These are phyloP conservation scores for Irpex lacteus DNA, from an alignment of 1,284 basidiomycete genomes.

Conservation along the genomic window DNA sequence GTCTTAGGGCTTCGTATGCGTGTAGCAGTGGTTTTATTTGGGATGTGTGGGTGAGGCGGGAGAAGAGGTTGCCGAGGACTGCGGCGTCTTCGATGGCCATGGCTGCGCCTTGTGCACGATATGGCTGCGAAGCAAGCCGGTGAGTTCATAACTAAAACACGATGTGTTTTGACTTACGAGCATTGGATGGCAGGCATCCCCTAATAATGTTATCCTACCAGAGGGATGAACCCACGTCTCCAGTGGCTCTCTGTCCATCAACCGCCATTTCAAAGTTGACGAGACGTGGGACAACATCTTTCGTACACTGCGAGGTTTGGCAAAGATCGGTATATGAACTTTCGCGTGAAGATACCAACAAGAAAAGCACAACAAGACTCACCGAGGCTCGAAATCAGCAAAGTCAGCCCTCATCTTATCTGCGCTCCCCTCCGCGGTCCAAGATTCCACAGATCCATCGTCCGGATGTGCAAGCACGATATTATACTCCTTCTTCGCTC, in stretches of 20 bases:
- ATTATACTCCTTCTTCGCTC: constrained; percentile 40
- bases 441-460: constrained; percentile 43
- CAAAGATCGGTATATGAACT: neutral
- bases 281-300: constrained; percentile 37
- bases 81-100: constrained; percentile 70
- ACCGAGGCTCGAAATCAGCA: constrained; percentile 42
- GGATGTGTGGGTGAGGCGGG: constrained; percentile 20
- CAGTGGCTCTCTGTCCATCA: constrained; percentile 40
- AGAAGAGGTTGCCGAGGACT: constrained; percentile 56
- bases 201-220: constrained; percentile 37
- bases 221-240: constrained; percentile 38
- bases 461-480: constrained; percentile 42
- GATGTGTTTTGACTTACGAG: constrained; percentile 33
- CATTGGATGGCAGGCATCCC: constrained; percentile 58
- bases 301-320: constrained; percentile 24
- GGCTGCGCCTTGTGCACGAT: constrained; percentile 65
- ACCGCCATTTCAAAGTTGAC: constrained; percentile 42
- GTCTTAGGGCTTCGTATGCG: constrained; percentile 51
- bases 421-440: constrained; percentile 41
- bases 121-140: constrained; percentile 40
- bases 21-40: constrained; percentile 46
- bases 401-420: constrained; percentile 44
- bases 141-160: constrained; percentile 16
- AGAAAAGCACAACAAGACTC: constrained; percentile 7
- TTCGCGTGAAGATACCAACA: neutral